Percentiles rank a stretch among this genome's conserved stretches.
Evolutionary conservation across 2,329 filamentous ascomycete species (phyloP).

Genomic region (Arthrobotrys sinensis): DNA sequence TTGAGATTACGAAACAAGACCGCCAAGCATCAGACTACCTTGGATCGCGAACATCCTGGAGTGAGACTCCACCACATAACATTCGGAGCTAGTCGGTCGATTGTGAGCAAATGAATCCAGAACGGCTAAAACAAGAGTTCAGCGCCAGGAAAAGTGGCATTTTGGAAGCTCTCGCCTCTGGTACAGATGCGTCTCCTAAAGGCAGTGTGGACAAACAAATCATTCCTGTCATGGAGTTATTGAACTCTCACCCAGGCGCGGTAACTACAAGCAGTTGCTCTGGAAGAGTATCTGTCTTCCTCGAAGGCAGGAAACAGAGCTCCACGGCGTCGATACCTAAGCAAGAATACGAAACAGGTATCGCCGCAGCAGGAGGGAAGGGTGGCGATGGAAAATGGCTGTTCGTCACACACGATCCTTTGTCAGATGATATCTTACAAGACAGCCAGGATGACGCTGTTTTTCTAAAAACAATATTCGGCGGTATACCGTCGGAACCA

Average conservation of each 20-base stretch:
- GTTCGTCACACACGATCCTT: constrained; percentile 86
- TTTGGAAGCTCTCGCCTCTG: constrained; percentile 77
- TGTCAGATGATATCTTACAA: constrained; percentile 66
- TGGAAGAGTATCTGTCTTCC: constrained; percentile 86
- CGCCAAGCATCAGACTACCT: neutral
- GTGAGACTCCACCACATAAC: neutral
- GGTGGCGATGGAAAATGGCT: constrained; percentile 88
- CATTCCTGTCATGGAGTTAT: constrained; percentile 80
- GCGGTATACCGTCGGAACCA: constrained; percentile 61
- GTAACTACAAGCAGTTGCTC: constrained; percentile 96
- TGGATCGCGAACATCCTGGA: neutral
- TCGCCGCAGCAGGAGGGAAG: constrained; percentile 82
- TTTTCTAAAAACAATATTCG: constrained; percentile 69
- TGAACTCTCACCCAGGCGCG: constrained; percentile 81
- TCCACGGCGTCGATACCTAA: constrained; percentile 5
- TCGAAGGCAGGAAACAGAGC: constrained; percentile 78
- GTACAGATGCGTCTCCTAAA: constrained; percentile 87
- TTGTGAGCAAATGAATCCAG: neutral
- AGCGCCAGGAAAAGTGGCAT: constrained; percentile 77
- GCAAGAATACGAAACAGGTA: neutral
- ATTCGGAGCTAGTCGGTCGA: neutral
- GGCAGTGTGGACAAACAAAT: constrained; percentile 87
- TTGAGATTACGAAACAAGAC: no score
- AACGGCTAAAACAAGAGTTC: constrained; percentile 52
- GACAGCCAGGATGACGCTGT: constrained; percentile 63